A percentile compares a stretch with the other conserved stretches of the same genome.
phyloP scores from a whole-genome alignment of 192 early-diverging fungal species.

The Umbelopsis sp. region DNA sequence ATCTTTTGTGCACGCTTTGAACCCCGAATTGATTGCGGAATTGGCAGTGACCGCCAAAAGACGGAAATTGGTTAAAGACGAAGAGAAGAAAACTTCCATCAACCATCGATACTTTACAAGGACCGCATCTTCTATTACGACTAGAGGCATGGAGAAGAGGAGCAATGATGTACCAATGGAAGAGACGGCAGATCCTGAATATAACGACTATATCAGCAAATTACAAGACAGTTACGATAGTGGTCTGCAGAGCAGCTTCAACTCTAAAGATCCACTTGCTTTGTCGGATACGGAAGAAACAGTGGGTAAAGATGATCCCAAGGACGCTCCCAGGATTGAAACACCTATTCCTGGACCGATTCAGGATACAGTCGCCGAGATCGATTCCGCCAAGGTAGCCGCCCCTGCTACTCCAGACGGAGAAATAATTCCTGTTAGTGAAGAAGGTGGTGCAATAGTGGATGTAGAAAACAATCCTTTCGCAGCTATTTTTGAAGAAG shows the following conservation, averaged over 20 bases:
- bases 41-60: slow-evolving; percentile 1
- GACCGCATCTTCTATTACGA: background rate
- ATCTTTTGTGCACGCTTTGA: slow-evolving; percentile 7
- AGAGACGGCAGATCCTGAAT: background rate
- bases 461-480: slow-evolving; percentile 13
- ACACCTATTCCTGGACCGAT: background rate
- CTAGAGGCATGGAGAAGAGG: slow-evolving; percentile 18
- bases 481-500: background rate
- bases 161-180: background rate
- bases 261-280: background rate
- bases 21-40: background rate
- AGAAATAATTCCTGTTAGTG: background rate
- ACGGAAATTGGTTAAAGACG: background rate
- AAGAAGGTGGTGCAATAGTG: background rate
- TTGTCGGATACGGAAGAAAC: background rate
- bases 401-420: background rate
- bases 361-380: background rate
- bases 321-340: background rate
- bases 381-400: background rate
- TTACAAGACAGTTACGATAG: background rate
- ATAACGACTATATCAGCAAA: background rate
- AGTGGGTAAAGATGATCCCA: background rate
- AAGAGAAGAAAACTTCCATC: background rate
- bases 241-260: background rate
- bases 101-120: slow-evolving; percentile 10